Evolutionary conservation across 169 alveolate genomes (phyloP).

Genomic region (Eimeria falciformis): DNA sequence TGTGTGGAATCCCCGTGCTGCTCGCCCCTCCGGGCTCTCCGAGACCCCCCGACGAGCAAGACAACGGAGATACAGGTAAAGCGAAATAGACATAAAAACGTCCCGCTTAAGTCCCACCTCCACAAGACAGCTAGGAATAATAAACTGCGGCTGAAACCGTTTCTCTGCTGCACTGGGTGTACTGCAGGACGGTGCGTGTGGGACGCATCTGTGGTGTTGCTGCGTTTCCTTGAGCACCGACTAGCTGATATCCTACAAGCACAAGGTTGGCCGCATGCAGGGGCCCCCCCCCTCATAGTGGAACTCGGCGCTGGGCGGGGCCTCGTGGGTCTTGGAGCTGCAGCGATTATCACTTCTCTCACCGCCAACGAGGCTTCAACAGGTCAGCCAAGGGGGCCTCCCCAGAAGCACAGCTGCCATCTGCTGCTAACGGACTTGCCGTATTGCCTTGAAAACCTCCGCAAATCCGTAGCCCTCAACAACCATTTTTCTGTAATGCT

Average conservation of each 20-base stretch:
- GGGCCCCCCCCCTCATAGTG: not conserved
- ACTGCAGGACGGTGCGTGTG: slow-evolving; percentile 38
- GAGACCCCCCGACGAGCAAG: slow-evolving; percentile 46
- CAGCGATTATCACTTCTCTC: not conserved
- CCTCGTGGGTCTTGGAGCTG: slow-evolving; percentile 54
- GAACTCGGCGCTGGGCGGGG: slow-evolving; percentile 50
- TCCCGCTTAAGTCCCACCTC: not conserved
- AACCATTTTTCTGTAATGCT: not conserved
- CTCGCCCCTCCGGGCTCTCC: slow-evolving; percentile 26
- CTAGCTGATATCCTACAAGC: not conserved
- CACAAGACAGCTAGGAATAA: not conserved
- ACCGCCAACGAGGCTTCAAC: not conserved
- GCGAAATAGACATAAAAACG: not conserved
- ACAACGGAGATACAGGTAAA: slow-evolving; percentile 38
- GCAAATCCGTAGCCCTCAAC: slow-evolving; percentile 3
- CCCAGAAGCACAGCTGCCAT: not conserved
- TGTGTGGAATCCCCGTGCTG: slow-evolving; percentile 10
- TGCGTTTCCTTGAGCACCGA: not conserved
- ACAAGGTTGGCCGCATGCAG: not conserved
- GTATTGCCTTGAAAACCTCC: slow-evolving; percentile 27
- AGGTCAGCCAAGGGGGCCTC: not conserved
- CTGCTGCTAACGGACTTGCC: slow-evolving; percentile 23
- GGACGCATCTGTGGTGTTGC: slow-evolving; percentile 36
- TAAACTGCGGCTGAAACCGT: no score
- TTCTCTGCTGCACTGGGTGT: not conserved